A percentile compares a stretch with the other conserved stretches of the same genome.
These are phyloP conservation scores for Geranium incanum DNA, from an alignment of 441 rosid species.

Conservation along the genomic window DNA sequence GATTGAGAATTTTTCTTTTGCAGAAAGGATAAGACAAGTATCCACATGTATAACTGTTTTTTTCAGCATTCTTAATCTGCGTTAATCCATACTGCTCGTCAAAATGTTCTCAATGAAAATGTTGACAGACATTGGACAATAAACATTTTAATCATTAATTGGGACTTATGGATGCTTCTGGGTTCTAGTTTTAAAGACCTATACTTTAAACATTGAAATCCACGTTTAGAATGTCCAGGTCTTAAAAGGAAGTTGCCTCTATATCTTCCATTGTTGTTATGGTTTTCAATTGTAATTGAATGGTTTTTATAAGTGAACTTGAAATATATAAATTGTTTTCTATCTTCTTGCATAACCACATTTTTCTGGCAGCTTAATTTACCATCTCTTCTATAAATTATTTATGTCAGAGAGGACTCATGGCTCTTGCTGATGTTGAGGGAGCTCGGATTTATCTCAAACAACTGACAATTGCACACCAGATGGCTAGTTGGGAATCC, in stretches of 20 bases:
- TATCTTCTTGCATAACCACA: neutral
- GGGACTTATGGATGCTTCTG: too few species aligned
- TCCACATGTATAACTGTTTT: too few species aligned
- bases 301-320: neutral
- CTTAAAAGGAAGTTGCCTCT: neutral
- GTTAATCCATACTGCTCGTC: too few species aligned
- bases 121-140: too few species aligned
- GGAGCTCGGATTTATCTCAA: slow-evolving; percentile 88
- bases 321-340: neutral
- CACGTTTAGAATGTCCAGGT: neutral
- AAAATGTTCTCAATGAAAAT: too few species aligned
- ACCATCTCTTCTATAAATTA: slow-evolving; percentile 8
- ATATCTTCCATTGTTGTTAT: too few species aligned
- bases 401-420: slow-evolving; percentile 70
- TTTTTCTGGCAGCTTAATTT: neutral
- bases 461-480: slow-evolving; percentile 72
- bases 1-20: too few species aligned
- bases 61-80: too few species aligned
- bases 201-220: neutral
- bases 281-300: neutral
- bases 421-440: slow-evolving; percentile 97
- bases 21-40: too few species aligned
- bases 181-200: neutral
- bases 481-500: slow-evolving; percentile 91
- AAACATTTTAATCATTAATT: too few species aligned